Percentiles rank a stretch among this genome's conserved stretches.
phyloP scores from a whole-genome alignment of 495 filamentous ascomycete species.

The Saxophila tyrrhenica region DNA sequence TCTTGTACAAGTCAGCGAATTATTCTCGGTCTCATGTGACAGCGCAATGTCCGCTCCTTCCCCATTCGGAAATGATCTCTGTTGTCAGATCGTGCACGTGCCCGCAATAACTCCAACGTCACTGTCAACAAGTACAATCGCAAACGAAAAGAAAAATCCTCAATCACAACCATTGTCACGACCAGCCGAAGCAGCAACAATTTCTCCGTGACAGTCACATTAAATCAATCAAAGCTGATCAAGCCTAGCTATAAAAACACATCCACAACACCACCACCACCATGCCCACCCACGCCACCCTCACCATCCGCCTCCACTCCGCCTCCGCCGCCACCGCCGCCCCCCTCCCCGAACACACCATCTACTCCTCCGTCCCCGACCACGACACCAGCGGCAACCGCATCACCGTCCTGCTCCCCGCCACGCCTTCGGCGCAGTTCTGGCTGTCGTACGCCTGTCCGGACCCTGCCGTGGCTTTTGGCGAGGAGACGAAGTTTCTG shows the following conservation, averaged over 20 bases:
- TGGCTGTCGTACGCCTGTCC: background rate
- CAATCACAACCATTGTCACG: background rate
- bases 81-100: background rate
- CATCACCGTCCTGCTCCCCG: background rate
- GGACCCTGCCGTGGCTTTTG: background rate
- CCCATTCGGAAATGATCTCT: background rate
- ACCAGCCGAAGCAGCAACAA: background rate
- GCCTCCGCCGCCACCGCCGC: background rate
- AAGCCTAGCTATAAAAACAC: too few species aligned
- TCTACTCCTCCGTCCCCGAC: background rate
- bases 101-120: background rate
- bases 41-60: background rate
- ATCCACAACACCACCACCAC: background rate
- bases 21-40: background rate
- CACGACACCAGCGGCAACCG: background rate
- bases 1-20: too few species aligned
- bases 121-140: background rate
- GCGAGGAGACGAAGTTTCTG: background rate
- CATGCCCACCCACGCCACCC: background rate
- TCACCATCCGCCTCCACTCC: background rate
- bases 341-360: background rate
- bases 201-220: too few species aligned
- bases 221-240: too few species aligned
- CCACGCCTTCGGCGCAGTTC: constrained; percentile 1
- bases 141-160: background rate